These are phyloP conservation scores for Zygotorulaspora florentina DNA, from an alignment of 805 yeast genomes.

Conservation along the genomic window DNA sequence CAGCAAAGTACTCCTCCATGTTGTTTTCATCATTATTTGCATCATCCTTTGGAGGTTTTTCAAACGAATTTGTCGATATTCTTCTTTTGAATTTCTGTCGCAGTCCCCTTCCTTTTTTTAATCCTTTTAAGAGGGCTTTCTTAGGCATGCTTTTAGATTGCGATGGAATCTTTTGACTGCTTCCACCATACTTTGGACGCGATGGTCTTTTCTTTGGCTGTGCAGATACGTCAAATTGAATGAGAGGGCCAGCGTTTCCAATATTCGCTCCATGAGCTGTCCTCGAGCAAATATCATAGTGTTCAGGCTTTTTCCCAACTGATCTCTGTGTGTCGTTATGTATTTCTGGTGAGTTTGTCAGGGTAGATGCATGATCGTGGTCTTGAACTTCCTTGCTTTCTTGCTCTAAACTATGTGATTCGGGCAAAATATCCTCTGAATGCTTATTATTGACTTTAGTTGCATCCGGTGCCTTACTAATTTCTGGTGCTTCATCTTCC, in stretches of 20 bases:
- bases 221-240: conserved; percentile 28
- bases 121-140: conserved; percentile 12
- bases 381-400: conserved; percentile 14
- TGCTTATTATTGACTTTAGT: no score
- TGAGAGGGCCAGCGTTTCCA: conserved; percentile 18
- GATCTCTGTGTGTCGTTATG: not conserved
- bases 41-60: conserved; percentile 7
- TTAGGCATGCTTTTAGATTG: not conserved
- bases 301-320: not conserved
- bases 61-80: conserved; percentile 19
- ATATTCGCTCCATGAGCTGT: not conserved
- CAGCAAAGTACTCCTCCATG: conserved; percentile 26
- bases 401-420: conserved; percentile 2
- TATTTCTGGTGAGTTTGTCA: not conserved
- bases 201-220: conserved; percentile 21
- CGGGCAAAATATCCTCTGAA: conserved; percentile 1
- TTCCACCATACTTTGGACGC: not conserved
- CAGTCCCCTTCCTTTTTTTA: conserved; percentile 21
- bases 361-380: conserved; percentile 6
- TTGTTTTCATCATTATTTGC: conserved; percentile 7
- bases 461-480: not conserved
- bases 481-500: not conserved
- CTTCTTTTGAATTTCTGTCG: conserved; percentile 19
- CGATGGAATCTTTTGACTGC: not conserved
- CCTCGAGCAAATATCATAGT: not conserved